A percentile compares a stretch with the other conserved stretches of the same genome.
phyloP scores from a whole-genome alignment of 2,329 filamentous ascomycete genomes.

The Epichloe festucae region DNA sequence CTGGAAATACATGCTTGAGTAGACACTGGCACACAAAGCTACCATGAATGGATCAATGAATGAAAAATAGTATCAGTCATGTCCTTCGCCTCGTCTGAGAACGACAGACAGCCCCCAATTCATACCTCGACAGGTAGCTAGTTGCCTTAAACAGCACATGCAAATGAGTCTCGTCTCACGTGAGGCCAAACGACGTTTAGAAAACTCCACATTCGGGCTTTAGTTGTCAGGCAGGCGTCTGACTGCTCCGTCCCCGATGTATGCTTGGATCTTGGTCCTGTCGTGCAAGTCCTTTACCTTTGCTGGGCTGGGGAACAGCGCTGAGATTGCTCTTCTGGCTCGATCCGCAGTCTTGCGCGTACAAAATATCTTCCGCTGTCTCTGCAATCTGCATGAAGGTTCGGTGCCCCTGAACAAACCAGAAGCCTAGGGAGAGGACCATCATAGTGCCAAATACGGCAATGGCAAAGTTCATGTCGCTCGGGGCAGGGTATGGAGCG shows the following conservation, averaged over 20 bases:
- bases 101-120: too few relatives aligned
- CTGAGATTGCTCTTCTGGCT: neutral
- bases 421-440: conserved; percentile 34
- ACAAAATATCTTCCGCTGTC: conserved; percentile 9
- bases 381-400: conserved; percentile 13
- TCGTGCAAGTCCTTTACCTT: neutral
- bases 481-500: conserved; percentile 27
- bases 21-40: neutral
- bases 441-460: conserved; percentile 44
- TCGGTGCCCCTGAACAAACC: conserved; percentile 33
- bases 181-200: neutral
- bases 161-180: neutral
- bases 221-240: neutral
- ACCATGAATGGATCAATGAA: neutral
- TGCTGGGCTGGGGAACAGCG: neutral
- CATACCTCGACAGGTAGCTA: too few relatives aligned
- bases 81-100: neutral
- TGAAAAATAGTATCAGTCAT: neutral
- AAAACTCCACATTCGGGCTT: neutral
- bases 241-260: neutral
- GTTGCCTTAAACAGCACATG: too few relatives aligned
- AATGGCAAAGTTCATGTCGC: conserved; percentile 46
- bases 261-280: neutral
- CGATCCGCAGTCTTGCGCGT: conserved; percentile 2
- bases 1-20: too few relatives aligned